These are phyloP conservation scores for Strigomonas culicis DNA, from an alignment of 208 protist genomes.

Conservation along the genomic window DNA sequence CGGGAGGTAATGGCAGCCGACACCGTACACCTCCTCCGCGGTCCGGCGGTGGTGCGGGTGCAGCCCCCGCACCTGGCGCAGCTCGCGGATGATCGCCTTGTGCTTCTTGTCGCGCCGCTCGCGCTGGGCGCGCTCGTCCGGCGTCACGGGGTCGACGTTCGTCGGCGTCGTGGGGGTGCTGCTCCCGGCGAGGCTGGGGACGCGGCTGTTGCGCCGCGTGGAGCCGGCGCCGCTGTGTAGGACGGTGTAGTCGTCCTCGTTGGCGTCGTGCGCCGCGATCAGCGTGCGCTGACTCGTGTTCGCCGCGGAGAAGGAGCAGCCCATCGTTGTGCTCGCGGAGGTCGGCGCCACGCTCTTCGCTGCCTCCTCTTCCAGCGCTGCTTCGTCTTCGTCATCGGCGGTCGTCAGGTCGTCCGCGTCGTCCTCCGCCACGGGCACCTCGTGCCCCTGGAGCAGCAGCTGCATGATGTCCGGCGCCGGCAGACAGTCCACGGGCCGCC, in stretches of 20 bases:
- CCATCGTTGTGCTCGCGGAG: too few species aligned
- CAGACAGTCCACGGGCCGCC: slow-evolving; percentile 29
- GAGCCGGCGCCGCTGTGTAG: neutral
- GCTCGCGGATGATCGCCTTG: slow-evolving; percentile 21
- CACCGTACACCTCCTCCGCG: slow-evolving; percentile 39
- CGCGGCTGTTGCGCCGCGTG: neutral
- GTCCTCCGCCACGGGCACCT: slow-evolving; percentile 18
- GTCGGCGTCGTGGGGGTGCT: slow-evolving; percentile 7
- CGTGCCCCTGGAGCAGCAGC: slow-evolving; percentile 41
- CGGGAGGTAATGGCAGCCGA: slow-evolving; percentile 10
- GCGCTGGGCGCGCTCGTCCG: slow-evolving; percentile 12
- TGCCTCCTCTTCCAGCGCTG: too few species aligned
- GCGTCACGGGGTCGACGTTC: neutral
- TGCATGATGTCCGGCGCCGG: slow-evolving; percentile 52
- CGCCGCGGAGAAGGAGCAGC: too few species aligned
- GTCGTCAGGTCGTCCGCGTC: neutral
- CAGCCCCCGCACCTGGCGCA: slow-evolving; percentile 19
- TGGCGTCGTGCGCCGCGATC: too few species aligned
- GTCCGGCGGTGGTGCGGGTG: slow-evolving; percentile 17
- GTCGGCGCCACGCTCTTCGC: too few species aligned
- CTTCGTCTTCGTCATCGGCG: slow-evolving; percentile 7
- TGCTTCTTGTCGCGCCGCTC: slow-evolving; percentile 15
- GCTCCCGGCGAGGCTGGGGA: neutral
- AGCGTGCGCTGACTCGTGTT: too few species aligned
- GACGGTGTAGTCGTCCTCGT: too few species aligned